Percentiles rank a stretch among this genome's conserved stretches.
Conservation (phyloP, 1,139 yeast genomes). For the Suhomyces chickasaworum region DNA sequence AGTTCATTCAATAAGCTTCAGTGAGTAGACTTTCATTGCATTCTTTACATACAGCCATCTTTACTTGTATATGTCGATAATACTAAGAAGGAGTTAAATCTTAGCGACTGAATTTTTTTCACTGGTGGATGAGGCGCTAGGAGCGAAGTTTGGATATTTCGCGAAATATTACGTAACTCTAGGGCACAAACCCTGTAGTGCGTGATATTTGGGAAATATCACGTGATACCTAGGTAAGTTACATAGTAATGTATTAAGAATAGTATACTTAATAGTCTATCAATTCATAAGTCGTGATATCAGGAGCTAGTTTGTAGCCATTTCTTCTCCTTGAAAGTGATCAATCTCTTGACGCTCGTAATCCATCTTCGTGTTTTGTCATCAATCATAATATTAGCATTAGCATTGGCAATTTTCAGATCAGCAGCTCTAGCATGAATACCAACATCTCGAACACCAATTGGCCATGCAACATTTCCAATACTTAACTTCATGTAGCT, state of each 20-base stretch:
- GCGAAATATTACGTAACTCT: slow-evolving; percentile 3
- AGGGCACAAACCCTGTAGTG: slow-evolving; percentile 11
- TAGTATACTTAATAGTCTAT: background rate
- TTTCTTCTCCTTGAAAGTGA: slow-evolving; percentile 53
- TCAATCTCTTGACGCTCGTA: slow-evolving; percentile 67
- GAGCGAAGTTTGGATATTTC: slow-evolving; percentile 1
- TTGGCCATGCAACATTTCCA: slow-evolving; percentile 93
- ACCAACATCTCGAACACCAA: slow-evolving; percentile 79
- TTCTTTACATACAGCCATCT: slow-evolving; percentile 37
- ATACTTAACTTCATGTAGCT: slow-evolving; percentile 75
- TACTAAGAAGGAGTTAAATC: slow-evolving; percentile 9
- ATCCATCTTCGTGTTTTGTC: slow-evolving; percentile 80
- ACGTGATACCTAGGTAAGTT: too few relatives aligned
- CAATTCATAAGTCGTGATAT: background rate
- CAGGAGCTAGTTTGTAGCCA: background rate
- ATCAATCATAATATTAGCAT: slow-evolving; percentile 78
- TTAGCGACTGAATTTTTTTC: slow-evolving; percentile 12
- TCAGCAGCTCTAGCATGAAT: slow-evolving; percentile 72
- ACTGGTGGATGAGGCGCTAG: slow-evolving; percentile 10
- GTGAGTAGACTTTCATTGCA: background rate
- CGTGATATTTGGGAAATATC: slow-evolving; percentile 1
- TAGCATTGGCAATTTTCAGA: slow-evolving; percentile 41
- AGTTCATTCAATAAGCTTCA: background rate
- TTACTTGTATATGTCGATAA: slow-evolving; percentile 19
- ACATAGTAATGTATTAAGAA: too few relatives aligned